phyloP scores from a whole-genome alignment of 2,329 filamentous ascomycete species.

The Tolypocladium pustulatum region DNA sequence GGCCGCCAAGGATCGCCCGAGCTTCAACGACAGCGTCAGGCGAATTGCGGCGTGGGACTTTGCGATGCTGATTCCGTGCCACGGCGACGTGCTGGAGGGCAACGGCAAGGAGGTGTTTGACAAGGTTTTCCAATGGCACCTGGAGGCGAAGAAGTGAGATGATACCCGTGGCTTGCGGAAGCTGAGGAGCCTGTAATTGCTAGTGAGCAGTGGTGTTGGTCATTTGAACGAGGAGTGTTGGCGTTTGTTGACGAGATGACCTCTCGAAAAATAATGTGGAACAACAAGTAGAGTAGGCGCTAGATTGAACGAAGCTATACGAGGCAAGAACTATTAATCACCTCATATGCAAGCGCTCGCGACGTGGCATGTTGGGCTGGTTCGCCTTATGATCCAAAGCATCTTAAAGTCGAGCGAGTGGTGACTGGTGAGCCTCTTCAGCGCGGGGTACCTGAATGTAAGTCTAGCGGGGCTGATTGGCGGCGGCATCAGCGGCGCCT shows the following conservation, averaged over 20 bases:
- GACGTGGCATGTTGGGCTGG: neutral
- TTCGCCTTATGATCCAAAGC: neutral
- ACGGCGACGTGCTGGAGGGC: constrained; percentile 78
- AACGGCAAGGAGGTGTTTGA: constrained; percentile 64
- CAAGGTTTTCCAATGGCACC: constrained; percentile 76
- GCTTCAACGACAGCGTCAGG: constrained; percentile 59
- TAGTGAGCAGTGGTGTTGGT: neutral
- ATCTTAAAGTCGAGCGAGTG: neutral
- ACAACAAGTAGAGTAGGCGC: neutral
- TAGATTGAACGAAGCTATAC: neutral
- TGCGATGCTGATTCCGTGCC: constrained; percentile 76
- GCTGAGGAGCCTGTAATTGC: neutral
- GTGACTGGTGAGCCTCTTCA: neutral
- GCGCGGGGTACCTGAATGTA: neutral
- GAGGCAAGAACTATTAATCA: neutral
- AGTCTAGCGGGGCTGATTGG: neutral
- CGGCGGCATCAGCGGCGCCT: neutral
- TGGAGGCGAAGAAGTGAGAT: constrained; percentile 29
- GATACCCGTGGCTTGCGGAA: neutral
- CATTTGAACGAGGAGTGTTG: neutral
- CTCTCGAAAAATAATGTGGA: neutral
- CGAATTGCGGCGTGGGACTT: constrained; percentile 77
- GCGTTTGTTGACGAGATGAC: neutral
- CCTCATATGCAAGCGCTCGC: neutral
- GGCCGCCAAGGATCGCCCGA: constrained; percentile 49